Evolutionary conservation across 2,329 filamentous ascomycete genomes (phyloP).

Genomic region (Escovopsis sp.): DNA sequence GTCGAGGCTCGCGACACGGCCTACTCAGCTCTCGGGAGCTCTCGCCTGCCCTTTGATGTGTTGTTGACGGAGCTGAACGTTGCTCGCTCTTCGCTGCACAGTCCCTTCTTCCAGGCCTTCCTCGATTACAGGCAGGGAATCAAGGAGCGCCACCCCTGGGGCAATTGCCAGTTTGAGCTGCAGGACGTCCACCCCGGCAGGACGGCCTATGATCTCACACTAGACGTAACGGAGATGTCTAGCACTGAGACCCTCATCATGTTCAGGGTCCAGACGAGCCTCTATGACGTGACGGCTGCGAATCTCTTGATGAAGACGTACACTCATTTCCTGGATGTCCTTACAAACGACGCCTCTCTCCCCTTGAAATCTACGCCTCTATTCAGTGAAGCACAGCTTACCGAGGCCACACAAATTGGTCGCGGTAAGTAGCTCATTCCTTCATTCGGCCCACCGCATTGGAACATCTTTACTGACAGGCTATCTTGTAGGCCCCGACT

Average conservation of each 20-base stretch:
- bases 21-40: slow-evolving; percentile 25
- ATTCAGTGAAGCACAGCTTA: not conserved
- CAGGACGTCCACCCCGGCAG: slow-evolving; percentile 6
- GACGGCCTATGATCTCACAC: slow-evolving; percentile 16
- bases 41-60: slow-evolving; percentile 32
- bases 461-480: not conserved
- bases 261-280: not conserved
- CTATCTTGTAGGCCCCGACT: slow-evolving; percentile 1
- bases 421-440: slow-evolving; percentile 1
- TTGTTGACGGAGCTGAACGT: slow-evolving; percentile 29
- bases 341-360: slow-evolving; percentile 7
- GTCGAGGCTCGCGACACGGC: slow-evolving; percentile 9
- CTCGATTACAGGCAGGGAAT: slow-evolving; percentile 18
- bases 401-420: slow-evolving; percentile 1
- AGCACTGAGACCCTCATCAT: slow-evolving; percentile 1
- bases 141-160: slow-evolving; percentile 9
- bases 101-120: slow-evolving; percentile 34
- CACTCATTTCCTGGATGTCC: slow-evolving; percentile 9
- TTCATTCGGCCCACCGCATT: not conserved
- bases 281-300: not conserved
- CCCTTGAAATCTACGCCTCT: not conserved
- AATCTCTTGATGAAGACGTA: slow-evolving; percentile 3
- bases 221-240: slow-evolving; percentile 23
- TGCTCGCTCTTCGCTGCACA: slow-evolving; percentile 21
- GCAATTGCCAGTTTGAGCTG: slow-evolving; percentile 9